These are phyloP conservation scores for Chalaropsis thielavioides DNA, from an alignment of 2,329 filamentous ascomycete genomes.

Conservation along the genomic window DNA sequence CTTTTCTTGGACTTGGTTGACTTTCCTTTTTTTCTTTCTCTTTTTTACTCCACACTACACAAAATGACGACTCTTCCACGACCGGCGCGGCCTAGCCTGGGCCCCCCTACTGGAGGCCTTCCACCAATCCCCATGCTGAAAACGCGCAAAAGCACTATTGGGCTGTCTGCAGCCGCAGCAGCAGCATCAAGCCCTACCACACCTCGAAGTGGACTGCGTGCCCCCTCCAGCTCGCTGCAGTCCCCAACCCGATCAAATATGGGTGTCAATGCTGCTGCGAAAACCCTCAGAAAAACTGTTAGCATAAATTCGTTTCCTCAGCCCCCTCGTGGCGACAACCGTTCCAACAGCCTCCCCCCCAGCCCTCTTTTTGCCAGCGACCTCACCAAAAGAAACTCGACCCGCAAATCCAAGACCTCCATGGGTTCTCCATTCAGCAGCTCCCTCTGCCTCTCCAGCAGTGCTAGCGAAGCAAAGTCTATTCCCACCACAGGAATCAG, in stretches of 20 bases:
- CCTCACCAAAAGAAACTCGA: constrained; percentile 26
- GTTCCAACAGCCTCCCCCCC: constrained; percentile 46
- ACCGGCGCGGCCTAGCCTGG: constrained; percentile 51
- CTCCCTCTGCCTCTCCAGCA: constrained; percentile 65
- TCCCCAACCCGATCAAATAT: constrained; percentile 42
- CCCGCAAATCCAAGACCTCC: constrained; percentile 41
- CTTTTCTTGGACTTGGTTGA: background rate
- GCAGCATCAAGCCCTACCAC: constrained; percentile 33
- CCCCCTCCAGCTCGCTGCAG: constrained; percentile 38
- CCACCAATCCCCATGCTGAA: constrained; percentile 62
- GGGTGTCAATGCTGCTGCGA: constrained; percentile 44
- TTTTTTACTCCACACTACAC: constrained; percentile 18
- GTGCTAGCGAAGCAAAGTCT: constrained; percentile 61
- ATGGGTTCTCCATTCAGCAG: constrained; percentile 37
- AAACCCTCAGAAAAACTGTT: constrained; percentile 68
- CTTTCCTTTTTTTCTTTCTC: background rate
- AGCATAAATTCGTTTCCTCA: constrained; percentile 92
- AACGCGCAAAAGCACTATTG: constrained; percentile 51
- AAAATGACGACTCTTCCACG: constrained; percentile 49
- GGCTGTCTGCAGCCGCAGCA: constrained; percentile 27
- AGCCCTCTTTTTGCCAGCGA: constrained; percentile 43
- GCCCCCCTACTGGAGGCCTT: constrained; percentile 55
- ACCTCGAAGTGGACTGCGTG: constrained; percentile 43
- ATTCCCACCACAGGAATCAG: constrained; percentile 46
- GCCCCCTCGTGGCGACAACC: constrained; percentile 55